Evolutionary conservation across 768 basidiomycete species (phyloP).

Genomic region (Tephrocybe sp.): DNA sequence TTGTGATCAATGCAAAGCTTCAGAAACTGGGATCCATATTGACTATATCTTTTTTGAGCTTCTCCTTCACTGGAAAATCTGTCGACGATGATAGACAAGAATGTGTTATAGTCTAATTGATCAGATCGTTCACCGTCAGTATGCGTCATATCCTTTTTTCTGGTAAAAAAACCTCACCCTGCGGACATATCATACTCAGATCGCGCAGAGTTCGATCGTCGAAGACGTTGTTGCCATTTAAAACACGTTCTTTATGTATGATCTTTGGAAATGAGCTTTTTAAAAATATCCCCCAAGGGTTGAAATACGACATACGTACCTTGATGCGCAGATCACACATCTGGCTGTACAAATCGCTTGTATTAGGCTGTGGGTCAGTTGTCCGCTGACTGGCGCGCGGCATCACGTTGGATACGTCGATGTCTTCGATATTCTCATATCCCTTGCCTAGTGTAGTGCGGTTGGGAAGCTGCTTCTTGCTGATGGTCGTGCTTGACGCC

Average conservation of each 20-base stretch:
- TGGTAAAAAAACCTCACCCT: slow-evolving; percentile 27
- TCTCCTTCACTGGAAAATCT: slow-evolving; percentile 40
- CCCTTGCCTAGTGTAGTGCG: neutral
- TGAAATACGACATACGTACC: slow-evolving; percentile 21
- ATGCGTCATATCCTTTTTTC: too few relatives aligned
- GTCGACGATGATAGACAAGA: slow-evolving; percentile 34
- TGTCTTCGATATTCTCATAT: neutral
- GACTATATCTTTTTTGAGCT: slow-evolving; percentile 32
- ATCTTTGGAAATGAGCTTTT: slow-evolving; percentile 29
- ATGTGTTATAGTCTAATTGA: slow-evolving; percentile 31
- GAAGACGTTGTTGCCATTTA: slow-evolving; percentile 28
- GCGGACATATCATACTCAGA: slow-evolving; percentile 37
- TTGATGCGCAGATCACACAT: slow-evolving; percentile 19
- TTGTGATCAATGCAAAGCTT: slow-evolving; percentile 33
- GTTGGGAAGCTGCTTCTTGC: neutral
- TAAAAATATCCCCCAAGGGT: too few relatives aligned
- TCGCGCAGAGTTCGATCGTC: slow-evolving; percentile 32
- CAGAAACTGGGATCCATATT: slow-evolving; percentile 36
- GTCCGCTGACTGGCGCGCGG: neutral
- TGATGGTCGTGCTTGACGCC: slow-evolving; percentile 1
- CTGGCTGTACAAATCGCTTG: slow-evolving; percentile 22
- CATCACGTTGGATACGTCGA: neutral
- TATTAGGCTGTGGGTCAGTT: slow-evolving; percentile 12
- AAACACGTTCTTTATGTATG: slow-evolving; percentile 20
- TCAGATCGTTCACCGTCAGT: neutral